These are phyloP conservation scores for Phytophthora fragariae DNA, from an alignment of 352 stramenopile genomes.

Conservation along the genomic window DNA sequence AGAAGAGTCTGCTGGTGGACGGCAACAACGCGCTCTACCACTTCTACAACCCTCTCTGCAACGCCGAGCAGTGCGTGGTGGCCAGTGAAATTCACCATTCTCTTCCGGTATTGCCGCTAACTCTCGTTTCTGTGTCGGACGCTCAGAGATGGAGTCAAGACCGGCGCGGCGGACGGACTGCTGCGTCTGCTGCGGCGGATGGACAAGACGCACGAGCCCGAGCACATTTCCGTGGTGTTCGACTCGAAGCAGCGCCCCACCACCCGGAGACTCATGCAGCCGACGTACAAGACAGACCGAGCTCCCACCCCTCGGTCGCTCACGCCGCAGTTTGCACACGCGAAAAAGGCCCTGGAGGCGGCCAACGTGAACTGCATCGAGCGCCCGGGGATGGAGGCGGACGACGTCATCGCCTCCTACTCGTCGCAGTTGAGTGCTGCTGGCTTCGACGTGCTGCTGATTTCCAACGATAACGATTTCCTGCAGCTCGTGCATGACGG, in stretches of 20 bases:
- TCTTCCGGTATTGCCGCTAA: not conserved
- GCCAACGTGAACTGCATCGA: conserved; percentile 61
- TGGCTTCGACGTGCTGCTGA: conserved; percentile 67
- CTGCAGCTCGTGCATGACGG: conserved; percentile 59
- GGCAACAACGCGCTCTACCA: conserved; percentile 74
- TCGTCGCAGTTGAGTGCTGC: conserved; percentile 43
- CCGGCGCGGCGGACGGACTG: conserved; percentile 55
- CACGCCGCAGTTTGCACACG: conserved; percentile 51
- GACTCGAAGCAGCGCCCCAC: conserved; percentile 59
- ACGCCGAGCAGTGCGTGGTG: conserved; percentile 41
- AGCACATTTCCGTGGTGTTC: conserved; percentile 70
- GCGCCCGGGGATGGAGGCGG: conserved; percentile 59
- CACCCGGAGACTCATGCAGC: conserved; percentile 54
- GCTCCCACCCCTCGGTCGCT: conserved; percentile 50
- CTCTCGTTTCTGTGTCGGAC: conserved; percentile 1
- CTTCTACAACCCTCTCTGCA: conserved; percentile 58
- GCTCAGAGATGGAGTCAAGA: conserved; percentile 45
- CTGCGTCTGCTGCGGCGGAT: conserved; percentile 54
- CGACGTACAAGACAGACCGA: conserved; percentile 59
- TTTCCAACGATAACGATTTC: conserved; percentile 82
- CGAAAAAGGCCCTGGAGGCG: conserved; percentile 35
- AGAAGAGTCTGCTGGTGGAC: conserved; percentile 65
- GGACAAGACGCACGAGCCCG: conserved; percentile 52
- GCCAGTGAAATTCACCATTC: not conserved
- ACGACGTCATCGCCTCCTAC: conserved; percentile 79